Base-by-base conservation (phyloP, 2,329 filamentous ascomycete genomes). In the Gnomoniopsis sp. region DNA sequence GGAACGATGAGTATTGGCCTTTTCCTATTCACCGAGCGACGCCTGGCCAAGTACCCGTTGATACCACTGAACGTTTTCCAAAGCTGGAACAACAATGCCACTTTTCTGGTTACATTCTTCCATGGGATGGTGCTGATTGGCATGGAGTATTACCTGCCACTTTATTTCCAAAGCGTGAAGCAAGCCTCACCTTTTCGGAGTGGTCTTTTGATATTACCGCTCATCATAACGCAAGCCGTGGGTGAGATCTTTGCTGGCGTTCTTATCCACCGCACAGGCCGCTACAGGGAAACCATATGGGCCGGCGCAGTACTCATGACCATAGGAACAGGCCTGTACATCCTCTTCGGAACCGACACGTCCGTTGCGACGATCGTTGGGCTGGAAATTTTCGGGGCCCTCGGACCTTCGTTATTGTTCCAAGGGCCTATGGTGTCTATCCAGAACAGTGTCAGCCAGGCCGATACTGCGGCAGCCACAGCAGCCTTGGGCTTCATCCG, bases 111-210 rank as follows among this genome's bases (percentile, higher is more conserved):
- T 1, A 69, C 66, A 51, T 74, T 76, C 59, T 71, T 71, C 49
- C 75, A 80, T 61, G 70, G 69, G 1, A 74, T 85, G 66, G 80
- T 83, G n/a, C 22, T 86, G 68, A 85, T 88, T 23, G 81, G 79
- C 0, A 77, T 77, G 1, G 81, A 85, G 49, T 90, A 88, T 69
- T 90, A 88, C 65, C 74, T 90, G 23, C 88, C 88, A 0, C 75
- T 90, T 0, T 90, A 85, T 69, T 84, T 88, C 48, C 88, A 91
- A 67, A 79, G 83, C 3, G 86, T 84, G 7, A 0, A 77, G 84
- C 6, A 77, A 56, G 81, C 81, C 1, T 78, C 77, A 0, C 82
- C 85, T 0, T 71, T 87, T 30, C 75, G 72, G 7, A 86, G 82
- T 0, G 78, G 78, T 2, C 63, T 85, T 7, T 30, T 49, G 22